Conservation (phyloP, 208 protist species). For the Strigomonas culicis region DNA sequence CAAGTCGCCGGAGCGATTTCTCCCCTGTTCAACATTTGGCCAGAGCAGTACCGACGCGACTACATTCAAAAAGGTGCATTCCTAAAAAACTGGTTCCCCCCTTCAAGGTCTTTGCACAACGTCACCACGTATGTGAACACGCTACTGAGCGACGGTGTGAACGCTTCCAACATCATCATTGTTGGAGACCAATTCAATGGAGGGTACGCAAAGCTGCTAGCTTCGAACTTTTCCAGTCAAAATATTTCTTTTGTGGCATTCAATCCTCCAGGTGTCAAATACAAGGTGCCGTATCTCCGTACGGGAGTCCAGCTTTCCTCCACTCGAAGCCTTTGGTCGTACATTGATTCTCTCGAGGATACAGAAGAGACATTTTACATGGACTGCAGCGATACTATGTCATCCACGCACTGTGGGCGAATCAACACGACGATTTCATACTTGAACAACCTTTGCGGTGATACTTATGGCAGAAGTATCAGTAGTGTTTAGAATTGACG, state of each 20-base stretch:
- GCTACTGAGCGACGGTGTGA: constrained; percentile 32
- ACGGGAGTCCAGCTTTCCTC: constrained; percentile 56
- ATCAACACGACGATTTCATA: constrained; percentile 64
- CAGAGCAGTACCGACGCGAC: constrained; percentile 35
- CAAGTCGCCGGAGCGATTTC: constrained; percentile 61
- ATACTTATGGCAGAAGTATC: constrained; percentile 37
- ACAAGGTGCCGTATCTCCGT: constrained; percentile 26
- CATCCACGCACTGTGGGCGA: constrained; percentile 49
- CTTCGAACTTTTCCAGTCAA: constrained; percentile 32
- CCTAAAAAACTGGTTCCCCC: constrained; percentile 64
- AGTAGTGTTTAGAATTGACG: constrained; percentile 11
- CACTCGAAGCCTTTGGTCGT: constrained; percentile 61
- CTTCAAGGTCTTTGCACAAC: constrained; percentile 39
- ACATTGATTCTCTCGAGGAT: constrained; percentile 80
- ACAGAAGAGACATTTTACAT: constrained; percentile 46
- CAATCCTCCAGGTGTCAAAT: constrained; percentile 74
- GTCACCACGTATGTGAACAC: constrained; percentile 46
- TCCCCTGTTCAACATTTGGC: constrained; percentile 72
- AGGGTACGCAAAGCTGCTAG: constrained; percentile 81
- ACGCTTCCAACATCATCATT: constrained; percentile 47
- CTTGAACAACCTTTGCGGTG: constrained; percentile 53
- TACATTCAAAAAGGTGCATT: constrained; percentile 64
- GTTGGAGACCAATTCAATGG: constrained; percentile 88
- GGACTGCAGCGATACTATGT: constrained; percentile 44
- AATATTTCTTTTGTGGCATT: constrained; percentile 56